phyloP scores from a whole-genome alignment of 163 green algal genomes.

The Chloromonas sp. region DNA sequence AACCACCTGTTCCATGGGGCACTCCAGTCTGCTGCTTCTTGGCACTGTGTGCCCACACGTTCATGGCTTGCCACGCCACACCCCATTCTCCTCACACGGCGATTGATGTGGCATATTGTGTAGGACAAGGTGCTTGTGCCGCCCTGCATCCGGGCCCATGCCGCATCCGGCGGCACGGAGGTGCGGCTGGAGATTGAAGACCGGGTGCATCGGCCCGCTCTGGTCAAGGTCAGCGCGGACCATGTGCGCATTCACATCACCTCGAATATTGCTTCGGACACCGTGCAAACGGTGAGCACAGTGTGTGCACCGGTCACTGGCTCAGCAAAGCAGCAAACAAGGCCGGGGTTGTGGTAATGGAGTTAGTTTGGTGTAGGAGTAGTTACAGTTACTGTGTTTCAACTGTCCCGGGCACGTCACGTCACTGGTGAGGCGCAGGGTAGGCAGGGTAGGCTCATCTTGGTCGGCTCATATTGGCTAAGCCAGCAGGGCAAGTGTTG shows the following conservation, averaged over 20 bases:
- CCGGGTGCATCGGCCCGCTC: slow-evolving; percentile 29
- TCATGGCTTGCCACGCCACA: no score
- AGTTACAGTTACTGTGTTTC: not conserved
- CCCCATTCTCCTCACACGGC: no score
- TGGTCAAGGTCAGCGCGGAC: slow-evolving; percentile 66
- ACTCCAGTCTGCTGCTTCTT: no score
- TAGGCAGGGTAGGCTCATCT: not conserved
- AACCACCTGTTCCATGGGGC: no score
- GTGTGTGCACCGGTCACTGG: no score
- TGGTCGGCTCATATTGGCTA: no score
- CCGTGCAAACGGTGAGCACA: not conserved
- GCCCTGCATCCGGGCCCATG: slow-evolving; percentile 62
- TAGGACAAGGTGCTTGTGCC: slow-evolving; percentile 60
- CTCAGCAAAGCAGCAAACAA: no score
- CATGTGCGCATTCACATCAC: slow-evolving; percentile 60
- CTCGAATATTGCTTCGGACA: slow-evolving; percentile 5
- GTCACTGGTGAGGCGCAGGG: not conserved
- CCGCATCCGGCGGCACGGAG: slow-evolving; percentile 10
- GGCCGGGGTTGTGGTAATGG: not conserved
- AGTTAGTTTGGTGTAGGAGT: not conserved
- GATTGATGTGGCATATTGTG: not conserved
- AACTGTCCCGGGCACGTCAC: not conserved
- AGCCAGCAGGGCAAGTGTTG: not conserved
- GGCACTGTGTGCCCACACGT: no score
- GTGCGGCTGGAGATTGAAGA: slow-evolving; percentile 62